phyloP scores from a whole-genome alignment of 495 filamentous ascomycete species.

The Xylaria scruposa region DNA sequence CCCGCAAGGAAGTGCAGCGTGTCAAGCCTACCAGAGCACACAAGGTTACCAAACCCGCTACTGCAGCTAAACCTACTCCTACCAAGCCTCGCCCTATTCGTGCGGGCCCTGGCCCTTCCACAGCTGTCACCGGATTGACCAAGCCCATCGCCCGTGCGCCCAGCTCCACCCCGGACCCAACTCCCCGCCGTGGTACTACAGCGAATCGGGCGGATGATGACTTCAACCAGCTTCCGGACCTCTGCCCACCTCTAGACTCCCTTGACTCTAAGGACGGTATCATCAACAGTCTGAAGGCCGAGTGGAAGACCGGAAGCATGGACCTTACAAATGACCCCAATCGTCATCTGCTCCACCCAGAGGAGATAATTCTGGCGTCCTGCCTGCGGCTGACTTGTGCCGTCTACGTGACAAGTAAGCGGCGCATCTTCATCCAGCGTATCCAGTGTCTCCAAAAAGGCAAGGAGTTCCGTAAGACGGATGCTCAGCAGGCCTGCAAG shows the following conservation, averaged over 20 bases:
- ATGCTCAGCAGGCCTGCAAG: conserved; percentile 95
- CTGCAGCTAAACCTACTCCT: not conserved
- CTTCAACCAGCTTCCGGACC: conserved; percentile 79
- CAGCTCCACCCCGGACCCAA: conserved; percentile 52
- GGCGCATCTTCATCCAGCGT: conserved; percentile 85
- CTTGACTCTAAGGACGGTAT: conserved; percentile 56
- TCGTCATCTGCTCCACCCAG: conserved; percentile 74
- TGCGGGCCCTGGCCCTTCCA: conserved; percentile 42
- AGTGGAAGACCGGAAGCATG: conserved; percentile 84
- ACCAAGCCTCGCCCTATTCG: conserved; percentile 37
- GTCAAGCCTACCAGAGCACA: conserved; percentile 43
- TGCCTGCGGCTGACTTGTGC: conserved; percentile 85
- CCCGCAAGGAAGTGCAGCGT: conserved; percentile 41
- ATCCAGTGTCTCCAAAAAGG: conserved; percentile 69
- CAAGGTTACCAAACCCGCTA: conserved; percentile 53
- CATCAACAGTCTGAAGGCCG: conserved; percentile 75
- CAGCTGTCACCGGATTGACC: conserved; percentile 43
- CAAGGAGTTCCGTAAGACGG: conserved; percentile 97
- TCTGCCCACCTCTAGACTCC: conserved; percentile 72
- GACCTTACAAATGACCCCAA: conserved; percentile 83
- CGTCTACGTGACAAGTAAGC: conserved; percentile 93
- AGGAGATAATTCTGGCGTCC: conserved; percentile 79
- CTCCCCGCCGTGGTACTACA: conserved; percentile 47
- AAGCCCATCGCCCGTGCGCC: conserved; percentile 32
- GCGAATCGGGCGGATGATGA: conserved; percentile 83